A percentile compares a stretch with the other conserved stretches of the same genome.
These are phyloP conservation scores for Pochonia chlamydosporia DNA, from an alignment of 2,329 filamentous ascomycete species.

Conservation along the genomic window DNA sequence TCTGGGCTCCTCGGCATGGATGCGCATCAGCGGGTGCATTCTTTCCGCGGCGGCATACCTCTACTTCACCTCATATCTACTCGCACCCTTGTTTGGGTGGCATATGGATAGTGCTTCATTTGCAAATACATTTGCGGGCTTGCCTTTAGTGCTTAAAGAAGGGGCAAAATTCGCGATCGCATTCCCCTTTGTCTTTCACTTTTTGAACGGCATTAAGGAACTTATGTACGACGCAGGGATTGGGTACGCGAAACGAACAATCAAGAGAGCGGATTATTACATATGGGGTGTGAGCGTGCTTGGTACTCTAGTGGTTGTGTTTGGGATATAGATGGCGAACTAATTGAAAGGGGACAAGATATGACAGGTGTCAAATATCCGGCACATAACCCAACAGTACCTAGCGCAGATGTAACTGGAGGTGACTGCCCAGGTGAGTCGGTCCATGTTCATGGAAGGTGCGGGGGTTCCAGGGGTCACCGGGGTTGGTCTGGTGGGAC, in stretches of 20 bases:
- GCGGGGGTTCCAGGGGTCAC: no score
- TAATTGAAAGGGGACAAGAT: no score
- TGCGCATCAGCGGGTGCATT: constrained; percentile 71
- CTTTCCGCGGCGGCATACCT: constrained; percentile 70
- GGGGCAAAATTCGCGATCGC: constrained; percentile 49
- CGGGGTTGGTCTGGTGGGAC: no score
- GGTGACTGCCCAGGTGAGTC: no score
- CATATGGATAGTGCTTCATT: no score
- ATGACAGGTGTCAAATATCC: no score
- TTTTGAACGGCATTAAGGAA: constrained; percentile 47
- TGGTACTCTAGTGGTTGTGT: background rate
- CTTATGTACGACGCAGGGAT: constrained; percentile 37
- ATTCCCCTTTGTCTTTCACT: constrained; percentile 52
- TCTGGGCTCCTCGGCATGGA: constrained; percentile 62
- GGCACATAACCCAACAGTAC: no score
- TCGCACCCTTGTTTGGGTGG: constrained; percentile 63
- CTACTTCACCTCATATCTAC: constrained; percentile 74
- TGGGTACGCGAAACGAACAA: background rate
- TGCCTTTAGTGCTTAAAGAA: no score
- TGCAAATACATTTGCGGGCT: no score
- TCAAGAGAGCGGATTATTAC: background rate
- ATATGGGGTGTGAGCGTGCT: background rate
- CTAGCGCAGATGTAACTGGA: no score
- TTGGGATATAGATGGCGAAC: no score
- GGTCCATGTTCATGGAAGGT: no score